Evolutionary conservation across 208 protist genomes (phyloP), one percentile per base, ranked within the genome.

Genomic region (Naegleria gruberi): DNA sequence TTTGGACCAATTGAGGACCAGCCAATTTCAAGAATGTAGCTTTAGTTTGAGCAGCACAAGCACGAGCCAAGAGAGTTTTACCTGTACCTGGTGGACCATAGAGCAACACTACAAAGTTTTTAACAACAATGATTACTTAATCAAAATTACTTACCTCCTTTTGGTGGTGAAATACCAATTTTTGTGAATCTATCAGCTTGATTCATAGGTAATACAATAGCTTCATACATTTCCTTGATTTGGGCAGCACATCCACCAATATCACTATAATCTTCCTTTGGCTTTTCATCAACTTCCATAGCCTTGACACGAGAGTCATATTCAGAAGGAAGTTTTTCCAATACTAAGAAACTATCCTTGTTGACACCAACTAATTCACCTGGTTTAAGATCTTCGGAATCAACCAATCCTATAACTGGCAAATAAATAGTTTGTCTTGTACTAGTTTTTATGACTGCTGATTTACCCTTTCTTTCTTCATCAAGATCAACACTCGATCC

Each of bases 291-390:
- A 46, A 99, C 98, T 93, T 99, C 98, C 99, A 99, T 99, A 45
- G 99, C 98, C 94, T 99, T 99, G n/a, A 99, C 99, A 37, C 99
- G 98, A 57, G 97, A 97, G 94, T 99, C 99, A 93, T 99, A 99
- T 96, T 99, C 98, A 34, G 97, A 93, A n/a, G 99, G 99, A 30
- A 99, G 95, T 40, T 95, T 99, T 93, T 99, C 99, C 4, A 99
- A 94, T 85, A 99, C 97, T 23, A 99, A 96, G 92, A 99, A 99
- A 65, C 97, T 99, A 94, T 99, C 99, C 93, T 99, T 99, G 95
- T 99, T 99, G 26, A 99, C 97, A 41, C 99, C 99, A 19, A 99
- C 98, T 26, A 99, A 95, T 92, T 99, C 99, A 55, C 98, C 97
- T 45, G 99, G 99, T 73, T 94, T 95, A 34, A 99, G 94, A 92